Conservation (phyloP, 208 protist genomes). For the Trypanosomatidae sp. region DNA sequence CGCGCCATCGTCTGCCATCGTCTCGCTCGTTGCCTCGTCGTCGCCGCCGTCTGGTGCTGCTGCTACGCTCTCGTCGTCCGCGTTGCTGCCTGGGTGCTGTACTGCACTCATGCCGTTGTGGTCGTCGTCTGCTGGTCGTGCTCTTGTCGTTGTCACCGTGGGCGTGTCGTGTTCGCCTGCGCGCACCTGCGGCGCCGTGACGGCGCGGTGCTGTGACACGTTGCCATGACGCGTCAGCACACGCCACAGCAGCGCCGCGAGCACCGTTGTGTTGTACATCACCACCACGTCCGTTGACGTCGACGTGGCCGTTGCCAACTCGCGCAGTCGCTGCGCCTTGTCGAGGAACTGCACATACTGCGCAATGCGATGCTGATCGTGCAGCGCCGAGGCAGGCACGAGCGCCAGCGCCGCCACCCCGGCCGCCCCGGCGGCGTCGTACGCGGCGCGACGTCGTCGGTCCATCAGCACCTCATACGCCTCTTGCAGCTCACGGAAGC, state of each 20-base stretch:
- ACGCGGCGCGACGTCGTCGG: conserved; percentile 51
- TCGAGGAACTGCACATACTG: conserved; percentile 47
- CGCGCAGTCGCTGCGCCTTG: conserved; percentile 33
- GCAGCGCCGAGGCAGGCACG: conserved; percentile 22
- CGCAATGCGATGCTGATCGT: conserved; percentile 32
- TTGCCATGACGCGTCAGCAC: no score
- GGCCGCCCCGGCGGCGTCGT: conserved; percentile 39
- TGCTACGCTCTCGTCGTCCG: not conserved
- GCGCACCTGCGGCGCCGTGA: no score
- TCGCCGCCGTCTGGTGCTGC: not conserved
- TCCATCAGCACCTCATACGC: conserved; percentile 74
- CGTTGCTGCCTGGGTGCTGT: not conserved
- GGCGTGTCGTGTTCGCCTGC: no score
- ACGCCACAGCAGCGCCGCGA: no score
- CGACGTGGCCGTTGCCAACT: conserved; percentile 41
- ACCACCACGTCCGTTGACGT: conserved; percentile 25
- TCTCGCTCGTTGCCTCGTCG: no score
- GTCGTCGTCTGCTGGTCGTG: no score
- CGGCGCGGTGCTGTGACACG: no score
- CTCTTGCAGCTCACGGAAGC: conserved; percentile 68
- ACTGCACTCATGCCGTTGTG: no score
- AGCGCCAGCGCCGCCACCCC: conserved; percentile 41
- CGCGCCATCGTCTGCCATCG: not conserved
- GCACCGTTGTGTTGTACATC: no score
- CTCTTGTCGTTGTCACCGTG: no score